Percentiles rank a stretch among this genome's conserved stretches.
phyloP scores from a whole-genome alignment of 257 asterid genomes.

The Jacaranda copaia region DNA sequence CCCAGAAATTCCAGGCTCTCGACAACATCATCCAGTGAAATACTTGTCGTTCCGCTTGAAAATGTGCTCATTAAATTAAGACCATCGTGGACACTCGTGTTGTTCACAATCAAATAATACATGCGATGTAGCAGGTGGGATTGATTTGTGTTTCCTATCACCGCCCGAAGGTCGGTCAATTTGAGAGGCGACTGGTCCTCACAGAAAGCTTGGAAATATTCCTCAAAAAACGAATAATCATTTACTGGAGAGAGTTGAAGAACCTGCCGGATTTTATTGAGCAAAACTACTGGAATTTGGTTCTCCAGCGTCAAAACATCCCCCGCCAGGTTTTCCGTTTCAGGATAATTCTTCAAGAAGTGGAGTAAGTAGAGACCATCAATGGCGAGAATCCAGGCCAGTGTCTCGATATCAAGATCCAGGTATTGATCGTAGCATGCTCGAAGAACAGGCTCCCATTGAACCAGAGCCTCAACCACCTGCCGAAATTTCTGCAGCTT shows the following conservation, averaged over 20 bases:
- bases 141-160: background rate
- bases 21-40: background rate
- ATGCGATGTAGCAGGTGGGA: conserved; percentile 43
- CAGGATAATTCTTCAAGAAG: conserved; percentile 21
- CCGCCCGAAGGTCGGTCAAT: background rate
- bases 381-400: conserved; percentile 48
- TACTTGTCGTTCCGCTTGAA: background rate
- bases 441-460: conserved; percentile 40
- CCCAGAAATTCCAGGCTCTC: background rate
- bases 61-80: background rate
- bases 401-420: conserved; percentile 41
- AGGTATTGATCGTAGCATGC: conserved; percentile 48
- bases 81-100: background rate
- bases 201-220: conserved; percentile 19
- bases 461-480: conserved; percentile 10
- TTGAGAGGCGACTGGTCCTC: conserved; percentile 45
- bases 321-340: conserved; percentile 2
- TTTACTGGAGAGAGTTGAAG: background rate
- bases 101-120: conserved; percentile 43
- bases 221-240: background rate
- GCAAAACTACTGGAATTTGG: conserved; percentile 47
- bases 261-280: conserved; percentile 21
- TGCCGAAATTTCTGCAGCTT: conserved; percentile 1
- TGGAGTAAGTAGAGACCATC: conserved; percentile 48
- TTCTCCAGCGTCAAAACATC: conserved; percentile 58